Evolutionary conservation across 1,284 basidiomycete species (phyloP).

Genomic region (Leccinum pachyderme): DNA sequence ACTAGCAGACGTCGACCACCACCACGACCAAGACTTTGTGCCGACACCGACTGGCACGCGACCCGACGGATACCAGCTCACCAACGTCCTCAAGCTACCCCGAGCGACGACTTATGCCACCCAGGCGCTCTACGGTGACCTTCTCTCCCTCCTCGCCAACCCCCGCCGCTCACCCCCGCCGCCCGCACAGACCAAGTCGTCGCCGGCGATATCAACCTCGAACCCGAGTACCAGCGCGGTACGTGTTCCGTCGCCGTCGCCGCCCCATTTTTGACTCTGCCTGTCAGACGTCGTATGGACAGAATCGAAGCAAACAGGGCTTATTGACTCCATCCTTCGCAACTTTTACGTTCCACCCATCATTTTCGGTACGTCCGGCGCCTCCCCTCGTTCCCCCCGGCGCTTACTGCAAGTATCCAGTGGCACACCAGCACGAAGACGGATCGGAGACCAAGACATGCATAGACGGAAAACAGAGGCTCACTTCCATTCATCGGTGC

Average conservation of each 20-base stretch:
- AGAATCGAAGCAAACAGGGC: constrained; percentile 60
- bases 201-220: constrained; percentile 57
- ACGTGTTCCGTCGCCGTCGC: too few species aligned
- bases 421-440: constrained; percentile 44
- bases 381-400: too few species aligned
- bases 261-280: too few species aligned
- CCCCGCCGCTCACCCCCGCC: not conserved
- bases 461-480: constrained; percentile 77
- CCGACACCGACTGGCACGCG: constrained; percentile 17
- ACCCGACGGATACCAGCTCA: constrained; percentile 45
- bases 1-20: constrained; percentile 9
- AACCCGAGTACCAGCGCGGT: constrained; percentile 78
- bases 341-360: constrained; percentile 75
- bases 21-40: constrained; percentile 17
- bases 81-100: constrained; percentile 56
- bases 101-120: constrained; percentile 68
- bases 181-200: constrained; percentile 55
- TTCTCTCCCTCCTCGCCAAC: not conserved
- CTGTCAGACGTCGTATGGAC: constrained; percentile 61
- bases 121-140: constrained; percentile 58
- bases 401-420: constrained; percentile 16
- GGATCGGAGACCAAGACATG: constrained; percentile 63
- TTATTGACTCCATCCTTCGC: constrained; percentile 70
- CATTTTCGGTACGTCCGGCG: constrained; percentile 55
- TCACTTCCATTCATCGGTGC: constrained; percentile 67